A percentile compares a stretch with the other conserved stretches of the same genome.
phyloP scores from a whole-genome alignment of 2,329 filamentous ascomycete genomes.

The Periconia macrospinosa region DNA sequence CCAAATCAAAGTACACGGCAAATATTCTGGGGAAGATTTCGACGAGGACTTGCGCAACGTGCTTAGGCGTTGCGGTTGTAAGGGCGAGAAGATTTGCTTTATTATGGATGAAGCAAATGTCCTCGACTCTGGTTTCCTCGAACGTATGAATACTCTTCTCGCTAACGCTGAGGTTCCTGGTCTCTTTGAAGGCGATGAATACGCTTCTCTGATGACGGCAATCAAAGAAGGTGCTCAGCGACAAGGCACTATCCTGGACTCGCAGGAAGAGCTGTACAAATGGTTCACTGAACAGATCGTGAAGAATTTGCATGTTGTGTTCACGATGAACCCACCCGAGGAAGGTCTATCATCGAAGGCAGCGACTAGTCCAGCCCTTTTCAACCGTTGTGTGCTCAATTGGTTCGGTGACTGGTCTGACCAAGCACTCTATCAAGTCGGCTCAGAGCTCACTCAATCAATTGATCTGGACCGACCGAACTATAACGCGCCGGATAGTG shows the following conservation, averaged over 20 bases:
- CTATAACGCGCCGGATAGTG: slow-evolving; percentile 84
- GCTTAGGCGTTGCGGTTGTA: slow-evolving; percentile 89
- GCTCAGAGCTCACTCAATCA: slow-evolving; percentile 92
- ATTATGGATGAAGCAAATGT: slow-evolving; percentile 99
- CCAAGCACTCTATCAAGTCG: slow-evolving; percentile 97
- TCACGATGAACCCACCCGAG: slow-evolving; percentile 99
- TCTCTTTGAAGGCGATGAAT: slow-evolving; percentile 98
- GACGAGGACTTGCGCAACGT: slow-evolving; percentile 96
- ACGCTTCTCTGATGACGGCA: slow-evolving; percentile 96
- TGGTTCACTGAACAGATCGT: slow-evolving; percentile 99
- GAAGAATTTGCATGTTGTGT: slow-evolving; percentile 98
- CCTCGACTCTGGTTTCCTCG: slow-evolving; percentile 95
- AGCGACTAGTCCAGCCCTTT: slow-evolving; percentile 93
- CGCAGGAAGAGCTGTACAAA: slow-evolving; percentile 99
- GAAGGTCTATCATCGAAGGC: slow-evolving; percentile 94
- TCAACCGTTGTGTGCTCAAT: slow-evolving; percentile 99
- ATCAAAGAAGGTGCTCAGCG: slow-evolving; percentile 98
- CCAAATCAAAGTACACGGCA: slow-evolving; percentile 99
- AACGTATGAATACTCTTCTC: slow-evolving; percentile 98
- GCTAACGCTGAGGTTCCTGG: slow-evolving; percentile 99
- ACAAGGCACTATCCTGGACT: slow-evolving; percentile 92
- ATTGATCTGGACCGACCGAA: slow-evolving; percentile 89
- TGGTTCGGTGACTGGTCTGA: slow-evolving; percentile 99
- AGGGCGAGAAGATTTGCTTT: slow-evolving; percentile 99
- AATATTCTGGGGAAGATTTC: slow-evolving; percentile 97